These are phyloP conservation scores for Pythium vanterpoolii DNA, from an alignment of 352 stramenopile genomes.

Conservation along the genomic window DNA sequence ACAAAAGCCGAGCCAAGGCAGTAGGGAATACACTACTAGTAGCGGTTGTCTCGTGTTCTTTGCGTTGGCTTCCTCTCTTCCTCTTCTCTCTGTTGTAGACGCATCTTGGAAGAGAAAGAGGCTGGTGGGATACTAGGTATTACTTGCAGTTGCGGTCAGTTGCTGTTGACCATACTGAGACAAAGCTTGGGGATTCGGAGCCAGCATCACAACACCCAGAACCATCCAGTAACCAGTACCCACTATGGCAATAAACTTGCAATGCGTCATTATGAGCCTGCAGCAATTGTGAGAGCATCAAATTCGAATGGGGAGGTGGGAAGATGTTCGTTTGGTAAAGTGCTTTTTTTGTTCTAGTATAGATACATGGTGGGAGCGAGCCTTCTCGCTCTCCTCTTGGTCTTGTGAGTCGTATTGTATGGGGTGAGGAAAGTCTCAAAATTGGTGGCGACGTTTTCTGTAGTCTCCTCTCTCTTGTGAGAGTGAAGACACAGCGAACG, in stretches of 20 bases:
- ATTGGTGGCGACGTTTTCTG: slow-evolving; percentile 4
- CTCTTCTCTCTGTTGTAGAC: not conserved
- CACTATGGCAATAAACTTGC: too few relatives aligned
- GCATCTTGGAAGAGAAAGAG: too few relatives aligned
- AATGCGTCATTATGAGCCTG: too few relatives aligned
- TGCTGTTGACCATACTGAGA: slow-evolving; percentile 22
- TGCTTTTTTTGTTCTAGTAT: not conserved
- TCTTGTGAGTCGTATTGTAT: slow-evolving; percentile 9
- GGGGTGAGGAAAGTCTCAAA: slow-evolving; percentile 24
- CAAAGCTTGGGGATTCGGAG: too few relatives aligned
- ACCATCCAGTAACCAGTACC: too few relatives aligned
- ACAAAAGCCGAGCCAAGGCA: not conserved
- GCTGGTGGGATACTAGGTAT: too few relatives aligned
- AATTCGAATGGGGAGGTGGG: not conserved
- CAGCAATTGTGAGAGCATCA: not conserved
- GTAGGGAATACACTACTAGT: not conserved
- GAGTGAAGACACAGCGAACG: not conserved
- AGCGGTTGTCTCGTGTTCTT: not conserved
- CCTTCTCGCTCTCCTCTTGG: too few relatives aligned
- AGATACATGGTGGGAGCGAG: slow-evolving; percentile 24
- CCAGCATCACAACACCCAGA: too few relatives aligned
- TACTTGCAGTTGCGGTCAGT: slow-evolving; percentile 17
- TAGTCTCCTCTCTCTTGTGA: slow-evolving; percentile 3
- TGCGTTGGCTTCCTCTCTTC: not conserved
- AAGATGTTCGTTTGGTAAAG: too few relatives aligned